phyloP scores from a whole-genome alignment of 1,139 yeast genomes.

The Saccharomyces uvarum region DNA sequence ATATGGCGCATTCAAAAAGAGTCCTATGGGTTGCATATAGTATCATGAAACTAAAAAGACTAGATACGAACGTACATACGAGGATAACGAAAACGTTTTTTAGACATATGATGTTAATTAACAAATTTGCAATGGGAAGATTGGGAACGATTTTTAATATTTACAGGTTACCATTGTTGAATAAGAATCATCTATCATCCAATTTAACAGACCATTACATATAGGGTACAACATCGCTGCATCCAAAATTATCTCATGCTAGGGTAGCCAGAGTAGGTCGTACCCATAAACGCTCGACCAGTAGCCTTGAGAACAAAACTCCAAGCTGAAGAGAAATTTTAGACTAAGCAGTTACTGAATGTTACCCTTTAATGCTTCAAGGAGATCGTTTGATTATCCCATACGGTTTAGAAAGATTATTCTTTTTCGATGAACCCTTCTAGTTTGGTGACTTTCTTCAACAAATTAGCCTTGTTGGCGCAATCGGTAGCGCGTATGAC shows the following conservation, averaged over 20 bases:
- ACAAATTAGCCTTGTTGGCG: slow-evolving; percentile 36
- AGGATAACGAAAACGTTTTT: not conserved
- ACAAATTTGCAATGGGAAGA: not conserved
- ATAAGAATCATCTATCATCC: not conserved
- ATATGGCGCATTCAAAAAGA: not conserved
- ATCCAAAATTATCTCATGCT: not conserved
- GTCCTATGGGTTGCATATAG: not conserved
- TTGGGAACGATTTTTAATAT: not conserved
- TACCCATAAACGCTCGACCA: not conserved
- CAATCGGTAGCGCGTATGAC: slow-evolving; percentile 43
- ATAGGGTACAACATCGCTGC: not conserved
- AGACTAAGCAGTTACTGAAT: not conserved
- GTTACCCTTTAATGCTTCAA: not conserved
- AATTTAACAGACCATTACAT: not conserved
- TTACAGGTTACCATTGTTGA: not conserved
- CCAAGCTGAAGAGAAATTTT: not conserved
- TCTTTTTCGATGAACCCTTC: no score
- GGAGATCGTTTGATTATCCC: not conserved
- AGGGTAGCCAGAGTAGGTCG: not conserved
- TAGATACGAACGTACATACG: not conserved
- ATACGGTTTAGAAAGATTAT: not conserved
- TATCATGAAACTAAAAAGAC: not conserved
- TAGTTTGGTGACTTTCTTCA: no score
- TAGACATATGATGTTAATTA: not conserved
- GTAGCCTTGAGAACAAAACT: not conserved